Evolutionary conservation across 192 early-diverging fungal species (phyloP), one percentile per base, ranked within the genome.

Genomic region (Gaertneriomyces semiglobifer): DNA sequence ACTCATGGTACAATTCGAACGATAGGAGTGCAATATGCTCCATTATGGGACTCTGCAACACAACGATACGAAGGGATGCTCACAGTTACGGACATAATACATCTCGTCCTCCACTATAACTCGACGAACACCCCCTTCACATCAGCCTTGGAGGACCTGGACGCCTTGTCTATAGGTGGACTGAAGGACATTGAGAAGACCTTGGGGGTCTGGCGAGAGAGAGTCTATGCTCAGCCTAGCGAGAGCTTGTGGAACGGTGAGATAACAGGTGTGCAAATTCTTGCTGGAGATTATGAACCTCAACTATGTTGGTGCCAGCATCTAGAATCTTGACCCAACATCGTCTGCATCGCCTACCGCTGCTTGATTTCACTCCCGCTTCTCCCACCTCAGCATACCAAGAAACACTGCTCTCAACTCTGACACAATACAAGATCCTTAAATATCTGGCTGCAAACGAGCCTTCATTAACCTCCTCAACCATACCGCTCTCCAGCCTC

Each of bases 51-150:
- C 64, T 89, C 91, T 4, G 66, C 73, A 3, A 78, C 80, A 6
- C 88, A 92, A 55, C 82, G 82, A 73, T 97, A 93, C 70, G 88
- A 89, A 1, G 96, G 96, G 53, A 95, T 98, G 93, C 79, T 98
- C 74, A n/a, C 64, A 77, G 94, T 95, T 7, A 91, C 93, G 1
- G 96, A 98, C 71, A 91, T 98, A 72, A 91, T 98, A 47, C 90
- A 94, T 72, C 75, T 98, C 66, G 92, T 98, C 38, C 25, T 33
- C 25, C 85, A 92, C 70, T 92, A 93, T 77, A 94, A 95, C 76
- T 94, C 95, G 74, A 85, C 91, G 62, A 81, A 89, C 16, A 66
- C 69, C 19, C 72, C 75, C 14, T 88, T 90, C 53, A 82, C 84
- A 12, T 90, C 82, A 12, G 95, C 94, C 6, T 81, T 94, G 51